Percentiles rank a stretch among this genome's conserved stretches.
Conservation (phyloP, 2,329 filamentous ascomycete species). For the Claviceps monticola region DNA sequence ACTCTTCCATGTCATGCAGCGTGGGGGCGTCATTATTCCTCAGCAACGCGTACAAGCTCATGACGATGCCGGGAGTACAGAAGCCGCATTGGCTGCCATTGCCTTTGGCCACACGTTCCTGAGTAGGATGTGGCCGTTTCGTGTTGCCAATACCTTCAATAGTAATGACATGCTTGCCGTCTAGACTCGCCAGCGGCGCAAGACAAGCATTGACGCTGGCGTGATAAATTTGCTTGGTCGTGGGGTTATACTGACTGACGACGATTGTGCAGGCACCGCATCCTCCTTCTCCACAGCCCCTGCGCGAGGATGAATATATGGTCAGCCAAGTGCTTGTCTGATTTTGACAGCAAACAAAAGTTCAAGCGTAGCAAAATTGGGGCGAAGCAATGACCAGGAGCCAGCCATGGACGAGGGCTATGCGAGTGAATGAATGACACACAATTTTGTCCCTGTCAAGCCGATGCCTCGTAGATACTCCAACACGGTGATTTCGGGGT, state of each 20-base stretch:
- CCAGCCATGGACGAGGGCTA: not conserved
- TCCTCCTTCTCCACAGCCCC: constrained; percentile 86
- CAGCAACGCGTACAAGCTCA: constrained; percentile 88
- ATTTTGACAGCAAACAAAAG: not conserved
- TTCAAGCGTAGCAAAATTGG: too few relatives aligned
- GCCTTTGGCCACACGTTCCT: constrained; percentile 79
- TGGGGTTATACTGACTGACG: constrained; percentile 84
- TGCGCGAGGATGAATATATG: constrained; percentile 13
- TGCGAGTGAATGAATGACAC: constrained; percentile 12
- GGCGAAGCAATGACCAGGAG: too few relatives aligned
- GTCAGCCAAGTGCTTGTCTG: not conserved
- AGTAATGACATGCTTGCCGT: constrained; percentile 96
- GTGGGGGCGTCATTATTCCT: constrained; percentile 69
- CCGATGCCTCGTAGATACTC: constrained; percentile 91
- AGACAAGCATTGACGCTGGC: constrained; percentile 94
- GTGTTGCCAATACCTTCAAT: constrained; percentile 90
- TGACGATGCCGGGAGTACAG: constrained; percentile 94
- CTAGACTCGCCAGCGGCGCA: constrained; percentile 80
- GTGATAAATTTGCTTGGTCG: constrained; percentile 86
- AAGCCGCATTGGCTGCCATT: constrained; percentile 92
- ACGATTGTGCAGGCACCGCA: constrained; percentile 96
- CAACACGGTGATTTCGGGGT: constrained; percentile 82
- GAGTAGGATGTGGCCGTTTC: constrained; percentile 73
- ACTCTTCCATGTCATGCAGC: constrained; percentile 80
- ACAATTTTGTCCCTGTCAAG: constrained; percentile 85